Evolutionary conservation across 2,329 filamentous ascomycete genomes (phyloP).

Genomic region (Arthrinium puccinioides): DNA sequence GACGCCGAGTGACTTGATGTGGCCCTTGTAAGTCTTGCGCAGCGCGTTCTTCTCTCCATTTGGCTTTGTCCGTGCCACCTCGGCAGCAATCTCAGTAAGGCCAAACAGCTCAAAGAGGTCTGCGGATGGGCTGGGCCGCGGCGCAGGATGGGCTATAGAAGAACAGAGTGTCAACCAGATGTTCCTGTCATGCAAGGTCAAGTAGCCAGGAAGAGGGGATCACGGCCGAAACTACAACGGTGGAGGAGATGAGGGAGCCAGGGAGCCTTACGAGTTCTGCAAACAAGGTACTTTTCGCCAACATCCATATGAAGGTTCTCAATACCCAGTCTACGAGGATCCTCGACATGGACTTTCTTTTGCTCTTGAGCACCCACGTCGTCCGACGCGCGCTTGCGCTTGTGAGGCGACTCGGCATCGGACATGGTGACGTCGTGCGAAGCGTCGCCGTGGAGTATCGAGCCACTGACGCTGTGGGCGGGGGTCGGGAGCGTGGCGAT

Average conservation of each 20-base stretch:
- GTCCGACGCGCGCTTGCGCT: conserved; percentile 54
- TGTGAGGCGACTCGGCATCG: conserved; percentile 45
- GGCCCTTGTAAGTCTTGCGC: conserved; percentile 61
- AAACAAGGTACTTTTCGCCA: conserved; percentile 59
- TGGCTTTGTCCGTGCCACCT: conserved; percentile 56
- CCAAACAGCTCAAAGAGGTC: conserved; percentile 55
- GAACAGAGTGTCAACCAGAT: conserved; percentile 37
- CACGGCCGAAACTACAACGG: background rate
- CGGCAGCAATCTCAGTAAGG: conserved; percentile 48
- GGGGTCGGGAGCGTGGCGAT: conserved; percentile 53
- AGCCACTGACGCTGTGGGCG: conserved; percentile 55
- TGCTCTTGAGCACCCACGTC: conserved; percentile 48
- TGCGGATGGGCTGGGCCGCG: conserved; percentile 40
- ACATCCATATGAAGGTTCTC: conserved; percentile 60
- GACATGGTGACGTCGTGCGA: conserved; percentile 35
- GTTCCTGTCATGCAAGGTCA: conserved; percentile 18
- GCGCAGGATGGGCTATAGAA: conserved; percentile 40
- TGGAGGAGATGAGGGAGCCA: conserved; percentile 29
- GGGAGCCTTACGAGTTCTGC: conserved; percentile 60
- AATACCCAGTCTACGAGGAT: conserved; percentile 50
- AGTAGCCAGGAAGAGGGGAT: conserved; percentile 14
- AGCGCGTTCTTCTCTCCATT: conserved; percentile 62
- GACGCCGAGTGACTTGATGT: conserved; percentile 57
- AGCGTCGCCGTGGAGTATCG: conserved; percentile 35
- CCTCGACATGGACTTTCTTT: conserved; percentile 58